These are phyloP conservation scores for Cyberlindnera xishuangbannaensis DNA, from an alignment of 805 yeast species.

Conservation along the genomic window DNA sequence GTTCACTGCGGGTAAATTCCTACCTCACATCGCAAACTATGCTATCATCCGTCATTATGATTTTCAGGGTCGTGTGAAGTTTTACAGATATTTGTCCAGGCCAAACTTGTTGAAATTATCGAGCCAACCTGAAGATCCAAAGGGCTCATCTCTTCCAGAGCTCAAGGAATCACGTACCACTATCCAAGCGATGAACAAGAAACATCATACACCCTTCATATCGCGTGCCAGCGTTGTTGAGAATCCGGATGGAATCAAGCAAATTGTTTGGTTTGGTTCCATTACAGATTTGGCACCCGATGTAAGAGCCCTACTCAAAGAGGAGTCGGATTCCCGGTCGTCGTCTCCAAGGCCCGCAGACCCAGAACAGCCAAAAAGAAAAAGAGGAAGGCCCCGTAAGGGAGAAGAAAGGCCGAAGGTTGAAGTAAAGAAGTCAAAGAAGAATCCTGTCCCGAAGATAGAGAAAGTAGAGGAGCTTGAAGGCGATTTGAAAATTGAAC, in stretches of 20 bases:
- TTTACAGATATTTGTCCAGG: slow-evolving; percentile 56
- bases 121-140: slow-evolving; percentile 20
- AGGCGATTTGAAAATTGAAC: neutral
- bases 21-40: slow-evolving; percentile 27
- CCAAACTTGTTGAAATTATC: slow-evolving; percentile 31
- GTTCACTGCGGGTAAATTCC: slow-evolving; percentile 32
- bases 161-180: slow-evolving; percentile 12
- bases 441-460: neutral
- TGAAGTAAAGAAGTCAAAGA: slow-evolving; percentile 7
- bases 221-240: slow-evolving; percentile 8
- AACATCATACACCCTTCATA: slow-evolving; percentile 23
- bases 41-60: slow-evolving; percentile 59
- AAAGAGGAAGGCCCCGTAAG: slow-evolving; percentile 25
- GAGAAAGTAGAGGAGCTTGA: neutral
- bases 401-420: slow-evolving; percentile 18
- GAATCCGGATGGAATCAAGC: slow-evolving; percentile 4
- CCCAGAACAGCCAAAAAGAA: slow-evolving; percentile 8
- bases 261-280: slow-evolving; percentile 16
- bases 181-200: slow-evolving; percentile 20
- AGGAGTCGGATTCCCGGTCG: neutral
- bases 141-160: slow-evolving; percentile 26
- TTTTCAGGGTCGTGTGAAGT: slow-evolving; percentile 67
- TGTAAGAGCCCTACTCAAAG: slow-evolving; percentile 5
- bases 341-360: neutral
- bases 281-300: slow-evolving; percentile 2